phyloP scores from a whole-genome alignment of 164 flowering plant species.

The Platanus orientalis region DNA sequence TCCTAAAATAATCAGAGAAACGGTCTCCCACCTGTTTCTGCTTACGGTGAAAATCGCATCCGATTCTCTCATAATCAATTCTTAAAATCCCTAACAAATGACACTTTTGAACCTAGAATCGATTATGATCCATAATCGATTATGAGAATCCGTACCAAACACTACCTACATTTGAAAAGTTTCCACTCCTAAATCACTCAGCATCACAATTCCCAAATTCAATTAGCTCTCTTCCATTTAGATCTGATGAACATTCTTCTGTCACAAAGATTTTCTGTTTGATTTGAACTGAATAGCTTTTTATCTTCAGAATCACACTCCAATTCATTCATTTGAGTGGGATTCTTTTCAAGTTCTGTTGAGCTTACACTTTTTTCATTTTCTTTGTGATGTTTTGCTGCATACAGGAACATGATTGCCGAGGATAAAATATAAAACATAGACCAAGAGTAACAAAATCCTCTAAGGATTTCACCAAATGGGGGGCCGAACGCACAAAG shows the following conservation, averaged over 20 bases:
- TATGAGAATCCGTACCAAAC: too few species aligned
- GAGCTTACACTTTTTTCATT: conserved; percentile 4
- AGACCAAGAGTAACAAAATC: not conserved
- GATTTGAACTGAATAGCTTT: conserved; percentile 17
- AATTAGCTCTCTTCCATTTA: conserved; percentile 10
- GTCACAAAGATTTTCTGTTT: not conserved
- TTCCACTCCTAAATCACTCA: conserved; percentile 13
- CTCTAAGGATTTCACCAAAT: too few species aligned
- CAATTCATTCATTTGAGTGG: conserved; percentile 10
- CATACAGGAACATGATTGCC: not conserved
- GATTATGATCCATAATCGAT: too few species aligned
- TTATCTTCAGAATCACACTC: conserved; percentile 16
- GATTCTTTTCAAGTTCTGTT: conserved; percentile 13
- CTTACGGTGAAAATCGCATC: too few species aligned
- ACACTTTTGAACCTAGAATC: too few species aligned
- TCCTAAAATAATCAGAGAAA: too few species aligned
- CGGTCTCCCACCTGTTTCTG: too few species aligned
- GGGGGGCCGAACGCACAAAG: too few species aligned
- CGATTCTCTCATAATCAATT: too few species aligned
- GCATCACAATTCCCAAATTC: conserved; percentile 11
- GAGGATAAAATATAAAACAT: not conserved
- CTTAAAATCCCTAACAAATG: too few species aligned
- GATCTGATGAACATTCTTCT: conserved; percentile 13
- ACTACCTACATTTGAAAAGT: conserved; percentile 13
- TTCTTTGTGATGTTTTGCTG: conserved; percentile 43